Conservation (phyloP, 1,284 basidiomycete genomes). For the Tilletia indica region DNA sequence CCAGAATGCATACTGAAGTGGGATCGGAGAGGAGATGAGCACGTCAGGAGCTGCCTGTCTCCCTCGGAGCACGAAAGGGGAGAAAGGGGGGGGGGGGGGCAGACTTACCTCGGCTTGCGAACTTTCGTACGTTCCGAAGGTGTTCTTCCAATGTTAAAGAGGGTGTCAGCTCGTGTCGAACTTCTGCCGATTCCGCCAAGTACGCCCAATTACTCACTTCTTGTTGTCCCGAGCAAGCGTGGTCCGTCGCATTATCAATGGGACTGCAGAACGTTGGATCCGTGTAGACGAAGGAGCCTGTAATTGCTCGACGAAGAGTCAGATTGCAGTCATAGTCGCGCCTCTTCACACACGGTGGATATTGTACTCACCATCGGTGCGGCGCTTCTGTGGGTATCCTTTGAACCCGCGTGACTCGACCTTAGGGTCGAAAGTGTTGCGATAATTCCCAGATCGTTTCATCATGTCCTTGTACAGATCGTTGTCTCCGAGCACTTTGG, state of each 20-base stretch:
- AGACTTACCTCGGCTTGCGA: slow-evolving; percentile 31
- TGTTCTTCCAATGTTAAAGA: slow-evolving; percentile 24
- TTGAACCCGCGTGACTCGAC: slow-evolving; percentile 33
- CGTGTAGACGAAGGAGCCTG: slow-evolving; percentile 26
- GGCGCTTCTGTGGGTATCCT: slow-evolving; percentile 40
- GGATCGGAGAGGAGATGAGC: too few relatives aligned
- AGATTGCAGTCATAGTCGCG: too few relatives aligned
- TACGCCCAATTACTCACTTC: background rate
- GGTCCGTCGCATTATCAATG: slow-evolving; percentile 30
- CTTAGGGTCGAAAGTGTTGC: slow-evolving; percentile 36
- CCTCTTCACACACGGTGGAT: too few relatives aligned
- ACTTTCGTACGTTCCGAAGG: slow-evolving; percentile 44
- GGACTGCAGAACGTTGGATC: slow-evolving; percentile 45
- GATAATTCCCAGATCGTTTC: slow-evolving; percentile 36
- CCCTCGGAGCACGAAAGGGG: too few relatives aligned
- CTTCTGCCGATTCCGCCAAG: too few relatives aligned
- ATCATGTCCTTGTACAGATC: slow-evolving; percentile 20
- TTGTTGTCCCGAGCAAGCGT: slow-evolving; percentile 38
- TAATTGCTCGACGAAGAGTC: too few relatives aligned
- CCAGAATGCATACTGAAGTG: slow-evolving; percentile 34
- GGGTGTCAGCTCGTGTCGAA: too few relatives aligned
- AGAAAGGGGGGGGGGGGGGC: too few relatives aligned
- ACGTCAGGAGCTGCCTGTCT: too few relatives aligned
- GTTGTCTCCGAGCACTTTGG: slow-evolving; percentile 31
- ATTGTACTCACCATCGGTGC: slow-evolving; percentile 28